Base-by-base conservation (phyloP, 2,329 filamentous ascomycete genomes). In the Fusarium secorum region DNA sequence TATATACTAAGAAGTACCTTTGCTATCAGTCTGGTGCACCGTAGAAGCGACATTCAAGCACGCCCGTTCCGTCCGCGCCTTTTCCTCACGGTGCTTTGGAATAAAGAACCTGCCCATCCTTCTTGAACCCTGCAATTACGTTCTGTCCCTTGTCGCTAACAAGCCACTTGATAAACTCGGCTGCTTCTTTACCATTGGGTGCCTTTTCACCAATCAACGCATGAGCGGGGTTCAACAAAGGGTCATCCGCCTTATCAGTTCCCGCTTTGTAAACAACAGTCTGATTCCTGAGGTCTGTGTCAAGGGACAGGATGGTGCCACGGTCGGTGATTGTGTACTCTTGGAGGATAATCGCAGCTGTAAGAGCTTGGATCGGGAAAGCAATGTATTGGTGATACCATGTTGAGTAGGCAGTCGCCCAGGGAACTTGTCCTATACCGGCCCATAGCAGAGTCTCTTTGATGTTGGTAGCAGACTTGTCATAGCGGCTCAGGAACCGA, bases 381-480 rank as follows among this genome's bases (percentile, higher is more conserved):
- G 80, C 79, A 10, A 82, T 80, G 68, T 79, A 85, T 52, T 83
- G 79, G 66, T 85, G 83, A 54, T 85, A 85, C 84, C 83, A 85
- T 3, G 78, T 81, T 1, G 83, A 83, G 69, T 81, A 81, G 7
- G 79, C 75, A 3, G 79, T 79, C 1, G 82, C 81, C 84, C 84
- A 85, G 1, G 83, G 83, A 7, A 83, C 66, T 72, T 85, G 84
- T 8, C 83, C 84, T 36, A 85, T 84, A 0, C 75, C 74, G 7
- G 82, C 78, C 83, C 83, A 86, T 5, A 85, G 73, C 39, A 79
- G 68, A 0, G 81, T 81, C 55, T 85, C 84, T 63, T 84, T 84
- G 53, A 85, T 84, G 64, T 85, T 85, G 7, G 83, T 85, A 1
- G 84, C 84, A 5, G 83, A 85, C 71, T 85, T 85, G 66, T 85